Base-by-base conservation (phyloP, 495 filamentous ascomycete genomes). In the Hypoxylon crocopeplum region DNA sequence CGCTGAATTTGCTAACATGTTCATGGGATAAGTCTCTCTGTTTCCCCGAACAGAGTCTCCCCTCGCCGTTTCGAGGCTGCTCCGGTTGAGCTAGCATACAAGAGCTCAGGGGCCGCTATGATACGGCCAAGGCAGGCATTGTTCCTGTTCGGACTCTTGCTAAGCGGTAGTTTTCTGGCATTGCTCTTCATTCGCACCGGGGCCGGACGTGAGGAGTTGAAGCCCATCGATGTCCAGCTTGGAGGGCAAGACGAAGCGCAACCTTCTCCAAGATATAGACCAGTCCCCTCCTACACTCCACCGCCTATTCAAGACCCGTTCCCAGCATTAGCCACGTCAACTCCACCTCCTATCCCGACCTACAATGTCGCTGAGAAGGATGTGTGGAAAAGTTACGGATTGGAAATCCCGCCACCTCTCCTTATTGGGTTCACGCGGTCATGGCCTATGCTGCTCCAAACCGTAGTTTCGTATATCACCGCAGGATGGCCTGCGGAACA, bases 381-480 rank as follows among this genome's bases (percentile, higher is more conserved):
- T 19, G 29, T 30, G 16, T 70, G 54, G 65, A 69, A 71, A 27
- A 71, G 75, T 47, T 72, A 77, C 44, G 69, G 62, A 45, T 64
- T 77, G 44, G 49, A 56, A 12, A 12, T 56, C 22, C 38, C 67
- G 16, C 83, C 82, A 3, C 83, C 84, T 1, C 70, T 87, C 19
- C 74, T 84, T 42, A 84, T 86, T 50, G 82, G 82, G 33, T 87
- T 86, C 72, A 86, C 84, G 3, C 72, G 84, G 30, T 77, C 79
- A 36, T 84, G 80, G 80, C 77, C 80, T 15, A 74, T 87, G 42
- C 70, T 87, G 10, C 81, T 84, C 24, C 84, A 86, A 62, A 68
- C 77, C 1, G 83, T 86, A 0, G 78, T 85, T 11, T 77, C 73
- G 10, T 86, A 87, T 66, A 78, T 87, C 42, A 78, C 82, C 1